Base-by-base conservation (phyloP, 352 stramenopile genomes). In the Pythium grandisporangium region DNA sequence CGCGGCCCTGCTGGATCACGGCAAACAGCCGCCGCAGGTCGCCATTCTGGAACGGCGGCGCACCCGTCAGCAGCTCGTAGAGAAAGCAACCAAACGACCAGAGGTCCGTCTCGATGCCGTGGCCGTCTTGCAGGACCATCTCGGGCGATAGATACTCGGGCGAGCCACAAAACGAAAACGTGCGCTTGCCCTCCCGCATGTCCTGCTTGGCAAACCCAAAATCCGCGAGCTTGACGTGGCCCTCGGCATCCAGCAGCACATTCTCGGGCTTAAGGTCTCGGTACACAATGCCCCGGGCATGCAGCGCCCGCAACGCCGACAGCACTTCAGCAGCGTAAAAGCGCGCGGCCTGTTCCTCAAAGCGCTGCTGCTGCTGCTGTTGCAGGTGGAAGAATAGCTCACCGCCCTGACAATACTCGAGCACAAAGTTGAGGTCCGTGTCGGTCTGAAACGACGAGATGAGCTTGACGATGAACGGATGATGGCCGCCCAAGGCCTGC, bases 341-440 rank as follows among this genome's bases (percentile, higher is more conserved):
- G 19, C 61, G 40, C 7, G 74, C 69, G 12, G 70, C 68, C 6
- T 42, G 35, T 33, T 87, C 70, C 30, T 75, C 58, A 29, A 92
- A 92, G 23, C 79, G 74, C 23, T 88, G 72, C 20, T 69, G 55
- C 22, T 58, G 34, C 45, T 89, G 75, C 42, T 92, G 78, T 44
- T 92, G 78, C 52, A 92, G 47, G 41, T 92, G 78, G 63, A 77
- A 92, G 42, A 92, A 92, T 38, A 92, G 70, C 55, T 92, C 78
- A 16, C 78, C 78, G 22, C 78, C 78, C 42, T 84, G 75, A 37
- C 78, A 92, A 55, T 83, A 92, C 52, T 92, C 78, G 36, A 92
- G 61, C 48, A 92, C 75, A 37, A 92, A 88, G 53, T 92, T 66
- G 29, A 92, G 64, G 37, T 92, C 75, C 27, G 58, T 62, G 20